Evolutionary conservation across 768 basidiomycete genomes (phyloP), one percentile per base, ranked within the genome.

Genomic region (Erythrobasidium yunnanense): DNA sequence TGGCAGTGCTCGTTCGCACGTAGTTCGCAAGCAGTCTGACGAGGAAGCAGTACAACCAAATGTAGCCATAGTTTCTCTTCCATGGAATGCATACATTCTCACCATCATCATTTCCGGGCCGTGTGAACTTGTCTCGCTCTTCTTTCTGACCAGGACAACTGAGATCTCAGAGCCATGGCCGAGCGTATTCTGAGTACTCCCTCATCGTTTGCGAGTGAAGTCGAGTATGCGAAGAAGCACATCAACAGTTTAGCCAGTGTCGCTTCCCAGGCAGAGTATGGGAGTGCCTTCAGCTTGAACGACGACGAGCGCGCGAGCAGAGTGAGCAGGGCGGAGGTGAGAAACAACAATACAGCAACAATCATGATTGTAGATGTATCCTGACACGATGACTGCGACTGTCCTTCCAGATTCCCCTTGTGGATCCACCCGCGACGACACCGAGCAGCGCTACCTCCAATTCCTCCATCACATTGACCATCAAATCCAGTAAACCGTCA

Each of bases 401-500:
- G 55, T 52, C 17, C 30, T 38, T 33, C 5, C 29, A 63, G 60
- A 51, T 63, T 33, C 60, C 60, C 2, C 47, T 63, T 49, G 60
- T 63, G 29, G 27, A 63, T 46, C 60, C 60, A 18, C 60, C 60
- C 46, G 60, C 8, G 20, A 23, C 60, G 29, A 5, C 42, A 18
- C 52, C 60, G 49, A 50, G 8, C 47, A 30, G 27, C 45, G 49
- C 30, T 7, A 5, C 46, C 18, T 30, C 45, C 5, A 50, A 46
- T n/a, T 25, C 33, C 42, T 22, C 17, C 23, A 25, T 49, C 70
- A 79, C 79, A 22, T 77, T 99, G 70, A 86, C 83, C 55, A 84
- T 99, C 81, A 96, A 95, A 77, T 95, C 89, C 52, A 79, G 84
- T 73, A 97, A 97, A 74, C 95, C 95, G 0, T 79, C 88, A 23